Base-by-base conservation (phyloP, 2,329 filamentous ascomycete genomes). In the Huntiella moniliformis region DNA sequence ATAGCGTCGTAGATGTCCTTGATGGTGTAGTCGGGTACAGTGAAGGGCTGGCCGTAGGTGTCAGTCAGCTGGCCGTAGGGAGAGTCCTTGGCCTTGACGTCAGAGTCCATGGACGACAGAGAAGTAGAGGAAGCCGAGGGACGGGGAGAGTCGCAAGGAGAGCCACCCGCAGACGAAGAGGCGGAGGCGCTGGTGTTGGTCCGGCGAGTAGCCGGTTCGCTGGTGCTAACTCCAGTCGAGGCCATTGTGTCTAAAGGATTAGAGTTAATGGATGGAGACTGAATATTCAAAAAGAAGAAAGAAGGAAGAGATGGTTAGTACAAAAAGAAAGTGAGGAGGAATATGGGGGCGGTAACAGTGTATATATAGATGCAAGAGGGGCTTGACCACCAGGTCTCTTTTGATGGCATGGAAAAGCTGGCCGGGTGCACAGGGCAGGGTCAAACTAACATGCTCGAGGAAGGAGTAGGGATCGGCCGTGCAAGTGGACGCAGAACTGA, bases 1-100 rank as follows among this genome's bases (percentile, higher is more conserved):
- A 98, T 98, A 61, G 91, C 91, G 66, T 94, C 82, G 58, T 85
- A 80, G 60, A 98, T 88, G 60, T 98, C 76, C 71, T 94, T 94
- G 73, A 98, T 93, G 60, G 86, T 93, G 70, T 82, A 98, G 65
- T 96, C 80, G 54, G 91, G 91, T 48, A 93, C 72, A 63, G 84
- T 71, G 68, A 98, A 98, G 58, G 86, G 74, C 64, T 96, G 94
- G 64, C 91, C 91, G 61, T 93, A 91, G 10, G 85, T 88, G 66
- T 98, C 87, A 53, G 91, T 57, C 54, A 98, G 74, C 61, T 78
- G 75, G 56, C 74, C 75, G 54, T 73, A 77, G 54, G 54, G 52
- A 15, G 47, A 12, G 16, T 43, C 39, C 31, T 59, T 57, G 54
- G 70, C 67, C 47, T 70, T 73, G 38, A 73, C 67, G 10, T 42